These are phyloP conservation scores for Xylaria multiplex DNA, from an alignment of 2,329 filamentous ascomycete genomes.

Conservation along the genomic window DNA sequence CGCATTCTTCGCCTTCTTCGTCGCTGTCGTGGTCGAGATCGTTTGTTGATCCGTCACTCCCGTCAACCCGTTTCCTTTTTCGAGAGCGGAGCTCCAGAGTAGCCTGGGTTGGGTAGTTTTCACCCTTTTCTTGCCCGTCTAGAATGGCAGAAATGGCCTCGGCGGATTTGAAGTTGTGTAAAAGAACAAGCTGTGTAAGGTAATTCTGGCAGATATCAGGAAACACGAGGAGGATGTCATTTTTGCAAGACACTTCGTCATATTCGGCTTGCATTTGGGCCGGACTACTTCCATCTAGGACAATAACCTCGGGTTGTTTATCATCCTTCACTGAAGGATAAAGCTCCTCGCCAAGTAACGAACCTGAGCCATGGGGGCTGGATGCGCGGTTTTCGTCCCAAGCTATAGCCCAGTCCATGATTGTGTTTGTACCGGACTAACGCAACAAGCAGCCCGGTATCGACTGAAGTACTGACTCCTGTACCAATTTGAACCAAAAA, in stretches of 20 bases:
- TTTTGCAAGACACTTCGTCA: constrained; percentile 43
- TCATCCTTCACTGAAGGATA: neutral
- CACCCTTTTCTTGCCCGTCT: constrained; percentile 53
- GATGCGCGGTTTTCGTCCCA: neutral
- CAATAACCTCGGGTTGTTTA: constrained; percentile 21
- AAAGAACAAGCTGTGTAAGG: constrained; percentile 46
- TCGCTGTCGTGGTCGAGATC: constrained; percentile 32
- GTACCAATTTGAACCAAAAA: neutral
- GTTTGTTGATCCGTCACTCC: constrained; percentile 1
- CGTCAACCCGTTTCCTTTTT: constrained; percentile 56
- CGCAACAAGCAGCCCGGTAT: neutral
- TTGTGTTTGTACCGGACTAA: neutral
- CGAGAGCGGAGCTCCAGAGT: constrained; percentile 32
- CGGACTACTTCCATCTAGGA: constrained; percentile 20
- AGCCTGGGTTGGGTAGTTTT: constrained; percentile 51
- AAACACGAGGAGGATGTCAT: constrained; percentile 52
- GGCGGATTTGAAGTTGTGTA: constrained; percentile 47
- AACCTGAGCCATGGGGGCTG: neutral
- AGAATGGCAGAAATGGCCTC: constrained; percentile 53
- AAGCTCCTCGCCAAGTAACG: neutral
- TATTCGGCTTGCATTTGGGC: constrained; percentile 1
- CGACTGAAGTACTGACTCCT: neutral
- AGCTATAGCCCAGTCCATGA: constrained; percentile 13
- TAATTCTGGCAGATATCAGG: constrained; percentile 58
- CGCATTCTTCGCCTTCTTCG: constrained; percentile 36